Percentiles rank a stretch among this genome's conserved stretches.
Evolutionary conservation across 306 rosid genomes (phyloP).

Genomic region (Lathyrus oleraceus): DNA sequence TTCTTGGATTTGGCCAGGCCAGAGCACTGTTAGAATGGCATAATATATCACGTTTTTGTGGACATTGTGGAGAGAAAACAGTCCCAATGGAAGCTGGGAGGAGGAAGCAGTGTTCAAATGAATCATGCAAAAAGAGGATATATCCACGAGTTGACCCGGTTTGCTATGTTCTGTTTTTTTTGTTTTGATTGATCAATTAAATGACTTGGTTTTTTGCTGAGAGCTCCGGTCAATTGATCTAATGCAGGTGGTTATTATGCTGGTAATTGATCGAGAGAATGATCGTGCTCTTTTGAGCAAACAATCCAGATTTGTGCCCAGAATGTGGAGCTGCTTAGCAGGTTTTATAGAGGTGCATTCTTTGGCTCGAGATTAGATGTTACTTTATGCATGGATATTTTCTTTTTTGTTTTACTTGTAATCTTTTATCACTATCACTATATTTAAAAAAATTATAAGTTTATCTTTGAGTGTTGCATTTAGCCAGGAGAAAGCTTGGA

Average conservation of each 20-base stretch:
- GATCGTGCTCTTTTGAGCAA: constrained; percentile 75
- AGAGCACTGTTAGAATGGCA: constrained; percentile 95
- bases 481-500: constrained; percentile 99
- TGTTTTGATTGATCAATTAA: constrained; percentile 12
- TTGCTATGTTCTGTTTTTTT: constrained; percentile 30
- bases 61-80: constrained; percentile 85
- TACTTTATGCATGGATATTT: constrained; percentile 22
- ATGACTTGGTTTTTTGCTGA: constrained; percentile 31
- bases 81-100: constrained; percentile 78
- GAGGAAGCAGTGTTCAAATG: constrained; percentile 74
- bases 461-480: constrained; percentile 22
- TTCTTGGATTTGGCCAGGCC: constrained; percentile 60
- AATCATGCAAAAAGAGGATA: constrained; percentile 68
- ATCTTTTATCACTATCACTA: constrained; percentile 1
- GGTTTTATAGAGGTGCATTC: constrained; percentile 84
- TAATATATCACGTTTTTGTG: constrained; percentile 66
- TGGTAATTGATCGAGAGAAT: constrained; percentile 77
- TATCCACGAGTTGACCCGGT: constrained; percentile 96
- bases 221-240: constrained; percentile 11
- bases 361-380: constrained; percentile 24
- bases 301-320: constrained; percentile 77
- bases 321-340: constrained; percentile 96
- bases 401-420: background rate
- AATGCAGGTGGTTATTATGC: constrained; percentile 88
- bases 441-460: constrained; percentile 16